These are phyloP conservation scores for Meyerozyma elateridarum DNA, from an alignment of 1,139 yeast genomes.

Conservation along the genomic window DNA sequence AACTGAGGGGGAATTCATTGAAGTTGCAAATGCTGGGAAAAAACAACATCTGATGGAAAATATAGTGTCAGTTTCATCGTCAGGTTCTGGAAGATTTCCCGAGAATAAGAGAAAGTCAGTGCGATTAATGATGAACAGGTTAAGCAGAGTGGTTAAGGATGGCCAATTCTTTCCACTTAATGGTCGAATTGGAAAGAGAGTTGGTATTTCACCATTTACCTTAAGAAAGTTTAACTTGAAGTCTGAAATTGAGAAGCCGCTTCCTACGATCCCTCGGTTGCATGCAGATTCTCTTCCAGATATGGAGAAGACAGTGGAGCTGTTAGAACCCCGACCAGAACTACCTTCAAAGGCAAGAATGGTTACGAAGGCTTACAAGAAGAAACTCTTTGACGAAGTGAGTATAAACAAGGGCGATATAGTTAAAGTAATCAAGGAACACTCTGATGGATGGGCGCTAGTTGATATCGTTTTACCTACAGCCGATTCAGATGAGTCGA, in stretches of 20 bases:
- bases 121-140: background rate
- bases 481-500: slow-evolving; percentile 8
- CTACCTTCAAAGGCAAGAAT: slow-evolving; percentile 13
- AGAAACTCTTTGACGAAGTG: slow-evolving; percentile 31
- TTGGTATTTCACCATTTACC: slow-evolving; percentile 3
- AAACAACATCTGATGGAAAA: slow-evolving; percentile 6
- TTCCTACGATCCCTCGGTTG: background rate
- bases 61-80: slow-evolving; percentile 8
- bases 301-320: slow-evolving; percentile 8
- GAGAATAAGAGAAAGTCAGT: slow-evolving; percentile 24
- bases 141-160: background rate
- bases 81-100: slow-evolving; percentile 32
- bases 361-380: slow-evolving; percentile 26
- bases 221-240: slow-evolving; percentile 2
- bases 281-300: slow-evolving; percentile 2
- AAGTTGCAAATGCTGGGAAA: slow-evolving; percentile 8
- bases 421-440: slow-evolving; percentile 23
- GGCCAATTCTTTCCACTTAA: background rate
- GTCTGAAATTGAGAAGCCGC: slow-evolving; percentile 2
- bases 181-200: slow-evolving; percentile 3
- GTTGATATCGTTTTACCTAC: slow-evolving; percentile 13
- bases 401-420: slow-evolving; percentile 28
- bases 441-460: slow-evolving; percentile 40
- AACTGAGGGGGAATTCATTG: slow-evolving; percentile 8
- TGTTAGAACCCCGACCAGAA: too few species aligned